Evolutionary conservation across 2,329 filamentous ascomycete genomes (phyloP).

Genomic region (Phialophora chinensis): DNA sequence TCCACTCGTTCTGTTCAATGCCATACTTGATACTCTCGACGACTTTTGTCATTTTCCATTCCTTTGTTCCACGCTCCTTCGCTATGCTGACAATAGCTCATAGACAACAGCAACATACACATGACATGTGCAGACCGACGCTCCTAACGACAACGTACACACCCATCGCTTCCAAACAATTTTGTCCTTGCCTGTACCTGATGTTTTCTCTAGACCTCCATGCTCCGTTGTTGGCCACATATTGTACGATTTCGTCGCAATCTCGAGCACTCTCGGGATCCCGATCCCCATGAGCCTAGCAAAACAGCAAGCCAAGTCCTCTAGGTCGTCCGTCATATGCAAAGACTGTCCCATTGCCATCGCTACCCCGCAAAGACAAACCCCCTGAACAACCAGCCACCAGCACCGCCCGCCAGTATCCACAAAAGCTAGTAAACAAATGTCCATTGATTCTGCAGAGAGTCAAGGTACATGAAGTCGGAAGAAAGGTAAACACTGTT

Average conservation of each 20-base stretch:
- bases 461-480: conserved; percentile 31
- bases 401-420: conserved; percentile 38
- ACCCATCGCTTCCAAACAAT: conserved; percentile 22
- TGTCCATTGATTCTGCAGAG: conserved; percentile 35
- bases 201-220: conserved; percentile 34
- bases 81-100: conserved; percentile 37
- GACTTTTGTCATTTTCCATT: conserved; percentile 20
- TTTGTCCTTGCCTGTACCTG: conserved; percentile 28
- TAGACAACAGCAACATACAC: conserved; percentile 26
- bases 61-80: conserved; percentile 24
- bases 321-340: conserved; percentile 38
- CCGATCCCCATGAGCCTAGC: conserved; percentile 17
- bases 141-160: conserved; percentile 6
- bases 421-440: conserved; percentile 37
- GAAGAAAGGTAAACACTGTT: conserved; percentile 34
- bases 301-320: conserved; percentile 34
- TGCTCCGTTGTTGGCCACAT: conserved; percentile 28
- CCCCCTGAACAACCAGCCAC: conserved; percentile 29
- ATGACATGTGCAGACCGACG: conserved; percentile 14
- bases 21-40: conserved; percentile 19
- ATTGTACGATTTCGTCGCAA: conserved; percentile 17
- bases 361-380: conserved; percentile 26
- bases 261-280: conserved; percentile 9
- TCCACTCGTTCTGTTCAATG: conserved; percentile 15
- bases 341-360: conserved; percentile 35